Percentiles rank a stretch among this genome's conserved stretches.
phyloP scores from a whole-genome alignment of 2,329 filamentous ascomycete species.

The Clonostachys sp. region DNA sequence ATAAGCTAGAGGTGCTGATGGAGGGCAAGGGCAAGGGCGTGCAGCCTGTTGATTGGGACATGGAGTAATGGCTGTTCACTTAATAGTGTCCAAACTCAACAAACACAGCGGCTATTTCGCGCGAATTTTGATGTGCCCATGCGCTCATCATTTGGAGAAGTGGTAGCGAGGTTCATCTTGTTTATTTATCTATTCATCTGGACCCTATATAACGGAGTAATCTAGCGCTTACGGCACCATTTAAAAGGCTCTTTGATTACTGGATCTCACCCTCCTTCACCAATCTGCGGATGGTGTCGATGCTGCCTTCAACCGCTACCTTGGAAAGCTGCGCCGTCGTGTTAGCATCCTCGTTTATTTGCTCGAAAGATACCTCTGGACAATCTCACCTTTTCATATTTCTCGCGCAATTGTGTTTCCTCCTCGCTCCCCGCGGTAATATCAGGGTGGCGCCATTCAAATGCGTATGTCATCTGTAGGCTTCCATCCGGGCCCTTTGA shows the following conservation, averaged over 20 bases:
- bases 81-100: too few relatives aligned
- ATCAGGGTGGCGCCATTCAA: constrained; percentile 24
- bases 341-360: not conserved
- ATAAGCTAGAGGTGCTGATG: constrained; percentile 49
- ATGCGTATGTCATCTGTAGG: constrained; percentile 25
- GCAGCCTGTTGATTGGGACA: constrained; percentile 36
- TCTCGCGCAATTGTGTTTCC: constrained; percentile 13
- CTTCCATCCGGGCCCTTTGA: constrained; percentile 17
- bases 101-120: too few relatives aligned
- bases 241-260: not conserved
- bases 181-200: too few relatives aligned
- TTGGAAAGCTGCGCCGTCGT: constrained; percentile 5
- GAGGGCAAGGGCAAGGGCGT: constrained; percentile 34
- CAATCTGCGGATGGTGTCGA: constrained; percentile 8
- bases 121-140: too few relatives aligned
- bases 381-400: constrained; percentile 9
- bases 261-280: constrained; percentile 2
- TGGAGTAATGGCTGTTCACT: constrained; percentile 13
- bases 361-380: not conserved
- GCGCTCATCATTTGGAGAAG: too few relatives aligned
- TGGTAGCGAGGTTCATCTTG: too few relatives aligned
- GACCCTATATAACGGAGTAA: too few relatives aligned
- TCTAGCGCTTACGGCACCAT: too few relatives aligned
- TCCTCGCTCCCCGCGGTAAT: constrained; percentile 16
- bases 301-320: constrained; percentile 8